phyloP scores from a whole-genome alignment of 495 filamentous ascomycete genomes.

The Aspergillus conjunctus region DNA sequence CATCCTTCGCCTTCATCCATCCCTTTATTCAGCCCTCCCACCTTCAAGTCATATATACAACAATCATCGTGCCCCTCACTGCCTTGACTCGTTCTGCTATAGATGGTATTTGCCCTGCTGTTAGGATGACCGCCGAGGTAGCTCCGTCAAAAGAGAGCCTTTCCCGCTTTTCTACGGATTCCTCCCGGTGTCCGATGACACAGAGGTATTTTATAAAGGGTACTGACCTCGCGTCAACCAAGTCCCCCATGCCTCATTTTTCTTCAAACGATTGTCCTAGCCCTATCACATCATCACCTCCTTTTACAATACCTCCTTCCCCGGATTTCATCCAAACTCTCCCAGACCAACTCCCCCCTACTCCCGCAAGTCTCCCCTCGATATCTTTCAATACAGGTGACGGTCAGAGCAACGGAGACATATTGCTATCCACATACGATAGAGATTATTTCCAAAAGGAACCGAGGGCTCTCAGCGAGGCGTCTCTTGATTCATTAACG shows the following conservation, averaged over 20 bases:
- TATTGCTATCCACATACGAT: slow-evolving; percentile 62
- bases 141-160: slow-evolving; percentile 37
- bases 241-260: slow-evolving; percentile 42
- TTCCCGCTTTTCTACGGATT: slow-evolving; percentile 44
- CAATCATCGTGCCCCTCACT: no score
- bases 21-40: no score
- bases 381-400: slow-evolving; percentile 60
- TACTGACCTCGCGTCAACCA: slow-evolving; percentile 30
- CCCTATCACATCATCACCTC: slow-evolving; percentile 36
- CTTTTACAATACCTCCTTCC: slow-evolving; percentile 45
- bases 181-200: slow-evolving; percentile 43
- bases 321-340: slow-evolving; percentile 37
- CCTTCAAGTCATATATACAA: no score
- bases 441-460: slow-evolving; percentile 30
- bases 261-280: slow-evolving; percentile 37
- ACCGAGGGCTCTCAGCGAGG: slow-evolving; percentile 26
- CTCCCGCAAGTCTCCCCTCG: slow-evolving; percentile 64
- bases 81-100: background rate
- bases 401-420: slow-evolving; percentile 55
- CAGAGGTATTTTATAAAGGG: slow-evolving; percentile 49
- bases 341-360: slow-evolving; percentile 36
- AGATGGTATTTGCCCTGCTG: slow-evolving; percentile 6
- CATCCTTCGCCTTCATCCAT: no score
- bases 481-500: slow-evolving; percentile 26
- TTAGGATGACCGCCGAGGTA: slow-evolving; percentile 50